Evolutionary conservation across 345 rosid genomes (phyloP), one percentile per base, ranked within the genome.

Genomic region (Euphorbia tirucalli): DNA sequence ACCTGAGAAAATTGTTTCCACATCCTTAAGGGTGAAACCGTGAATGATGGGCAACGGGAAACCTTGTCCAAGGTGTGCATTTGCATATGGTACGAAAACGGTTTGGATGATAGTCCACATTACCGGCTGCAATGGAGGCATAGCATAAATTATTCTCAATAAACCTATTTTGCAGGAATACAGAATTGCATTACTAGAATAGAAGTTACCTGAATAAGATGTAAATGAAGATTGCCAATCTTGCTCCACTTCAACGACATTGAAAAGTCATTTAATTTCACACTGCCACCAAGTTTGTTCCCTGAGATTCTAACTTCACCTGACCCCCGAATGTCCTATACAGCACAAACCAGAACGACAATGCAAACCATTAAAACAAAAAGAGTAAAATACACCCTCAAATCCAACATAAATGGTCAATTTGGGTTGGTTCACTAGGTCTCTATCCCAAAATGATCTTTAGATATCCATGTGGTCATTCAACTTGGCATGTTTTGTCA

Each of bases 181-280:
- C 22, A 50, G 19, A 46, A 15, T 14, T 44, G 41, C 41, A 44
- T 50, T 5, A 30, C 5, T 71, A 6, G 41, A 46, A n/a, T 4
- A 27, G 5, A 46, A 46, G 52, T 13, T 88, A 90, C 99, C 97
- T 90, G 92, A 65, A 95, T 81, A 61, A 95, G 85, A 81, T 66
- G 81, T 74, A 95, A 58, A 46, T 79, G 96, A 57, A 95, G 92
- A 80, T 84, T 90, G 68, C 99, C 99, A 49, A 95, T 79, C 41
- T 88, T 70, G 85, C 97, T 92, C 99, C 99, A 95, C 57, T 89
- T 85, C 78, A 89, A 79, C 39, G 93, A 83, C 97, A 90, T 84
- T 61, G 92, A 74, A 68, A 95, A 90, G 78, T 82, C 93, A 55
- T 83, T 84, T 80, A 90, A 67, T 71, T 79, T 89, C 72, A 92